Base-by-base conservation (phyloP, 2,329 filamentous ascomycete species). In the Apiospora pterosperma region DNA sequence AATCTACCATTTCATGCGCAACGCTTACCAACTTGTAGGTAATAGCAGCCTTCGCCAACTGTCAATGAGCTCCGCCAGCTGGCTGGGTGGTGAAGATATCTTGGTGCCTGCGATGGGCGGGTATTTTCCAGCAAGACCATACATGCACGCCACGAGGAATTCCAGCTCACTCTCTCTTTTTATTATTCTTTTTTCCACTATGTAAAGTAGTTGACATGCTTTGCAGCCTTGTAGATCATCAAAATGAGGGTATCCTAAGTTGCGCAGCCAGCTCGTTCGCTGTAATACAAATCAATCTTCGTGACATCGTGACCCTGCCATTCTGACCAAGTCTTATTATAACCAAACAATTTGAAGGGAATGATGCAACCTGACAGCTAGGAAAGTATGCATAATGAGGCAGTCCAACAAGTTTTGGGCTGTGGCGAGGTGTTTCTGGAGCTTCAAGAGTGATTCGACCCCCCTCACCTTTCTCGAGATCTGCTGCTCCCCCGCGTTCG, bases 321-420 rank as follows among this genome's bases (percentile, higher is more conserved):
- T 34, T 55, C n/a, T 55, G 28, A 55, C 48, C 48, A 19, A 19
- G 11, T 55, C n/a, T 23, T n/a, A 55, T 55, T 8, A 5, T 11
- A 19, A 34, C 16, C 16, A 34, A 19, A 12, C 16, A 19, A 1
- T 72, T 74, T 31, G 14, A 34, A 31, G 14, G 5, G 14, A 31
- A 28, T 12, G 3, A 34, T 55, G 48, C 48, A 55, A 55, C 34
- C 16, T 55, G 34, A 8, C n/a, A 34, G 16, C 11, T 2, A 25
- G 16, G 25, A 28, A 31, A 19, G 12, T n/a, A 31, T 28, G 23
- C 42, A 10, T 34, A 34, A 2, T n/a, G 28, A 2, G 28, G 4
- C 48, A 34, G 16, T 4, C 14, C 44, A 52, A n/a, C 10, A 4
- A 12, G 4, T 31, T 31, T 19, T 31, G 25, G 3, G 3, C 44